Evolutionary conservation across 306 rosid genomes (phyloP).

Genomic region (Sicyos edulis): DNA sequence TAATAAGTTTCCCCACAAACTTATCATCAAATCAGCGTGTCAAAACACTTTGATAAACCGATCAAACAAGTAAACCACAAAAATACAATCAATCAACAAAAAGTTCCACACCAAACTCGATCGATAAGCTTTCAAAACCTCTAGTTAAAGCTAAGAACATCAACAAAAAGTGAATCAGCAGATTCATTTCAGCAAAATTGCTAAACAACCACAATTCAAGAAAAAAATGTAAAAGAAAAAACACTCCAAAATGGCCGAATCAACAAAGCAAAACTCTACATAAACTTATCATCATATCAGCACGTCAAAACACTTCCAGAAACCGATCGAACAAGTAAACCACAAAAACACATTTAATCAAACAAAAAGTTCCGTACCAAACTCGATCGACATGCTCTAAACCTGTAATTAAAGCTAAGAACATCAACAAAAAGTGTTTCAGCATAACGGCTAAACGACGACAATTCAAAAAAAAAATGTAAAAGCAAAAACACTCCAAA

Average conservation of each 20-base stretch:
- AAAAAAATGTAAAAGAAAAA: neutral
- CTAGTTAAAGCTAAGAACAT: neutral
- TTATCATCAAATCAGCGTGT: neutral
- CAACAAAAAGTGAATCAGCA: neutral
- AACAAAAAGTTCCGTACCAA: neutral
- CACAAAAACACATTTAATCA: neutral
- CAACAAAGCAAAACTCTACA: neutral
- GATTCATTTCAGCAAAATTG: neutral
- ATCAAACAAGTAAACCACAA: constrained; percentile 7
- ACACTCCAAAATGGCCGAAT: too few relatives aligned
- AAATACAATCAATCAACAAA: neutral
- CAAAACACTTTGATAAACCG: neutral
- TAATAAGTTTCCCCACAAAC: neutral
- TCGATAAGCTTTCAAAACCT: neutral
- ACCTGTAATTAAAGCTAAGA: neutral
- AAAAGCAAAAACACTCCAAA: too few relatives aligned
- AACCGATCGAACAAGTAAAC: constrained; percentile 7
- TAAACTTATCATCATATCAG: too few relatives aligned
- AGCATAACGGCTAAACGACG: too few relatives aligned
- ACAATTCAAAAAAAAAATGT: too few relatives aligned
- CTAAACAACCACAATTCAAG: neutral
- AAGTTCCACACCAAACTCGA: neutral
- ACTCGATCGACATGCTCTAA: neutral
- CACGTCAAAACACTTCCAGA: neutral
- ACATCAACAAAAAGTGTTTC: neutral